Evolutionary conservation across 1,284 basidiomycete species (phyloP), one percentile per base, ranked within the genome.

Genomic region (Inonotus hispidus): DNA sequence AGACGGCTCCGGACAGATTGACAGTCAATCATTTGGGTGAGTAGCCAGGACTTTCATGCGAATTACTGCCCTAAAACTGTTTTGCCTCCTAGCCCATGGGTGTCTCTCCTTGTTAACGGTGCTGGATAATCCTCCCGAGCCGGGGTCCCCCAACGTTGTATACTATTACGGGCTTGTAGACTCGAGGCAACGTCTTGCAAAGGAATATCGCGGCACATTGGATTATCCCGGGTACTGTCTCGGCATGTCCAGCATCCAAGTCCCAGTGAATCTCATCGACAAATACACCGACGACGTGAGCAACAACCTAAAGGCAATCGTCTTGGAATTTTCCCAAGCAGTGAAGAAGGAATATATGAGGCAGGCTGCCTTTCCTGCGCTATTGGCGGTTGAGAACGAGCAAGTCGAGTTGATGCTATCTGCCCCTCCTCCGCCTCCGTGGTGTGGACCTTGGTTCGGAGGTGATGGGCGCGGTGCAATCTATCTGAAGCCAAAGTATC

Each of bases 361-460:
- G 23, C 61, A 65, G 37, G 52, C 55, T 38, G 59, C 53, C 2
- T 38, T 41, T 19, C 65, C 64, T 2, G 38, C 64, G 1, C 59
- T 63, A 3, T 52, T 65, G 2, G 56, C 61, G 1, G 49, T 60
- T 13, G 61, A 61, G 2, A 43, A 56, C 37, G 25, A 64, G 38
- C 23, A 64, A 19, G 50, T 38, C 29, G 58, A 29, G 19, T 13
- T 58, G 37, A 56, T 43, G 32, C 25, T 54, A 3, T 49, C 57
- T n/a, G 16, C 61, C 0, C 58, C 58, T 10, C 47, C 58, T 2
- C 58, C 63, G 3, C 55, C 63, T 10, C 64, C 65, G 2, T 65
- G 59, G 61, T 46, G 58, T 14, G 65, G 61, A n/a, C 64, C 64
- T 1, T 65, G 63, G 61, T 66, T 58, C 38, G 43, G 64, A 25